A percentile compares a stretch with the other conserved stretches of the same genome.
Conservation (phyloP, 2,329 filamentous ascomycete species). For the Capronia americana region DNA sequence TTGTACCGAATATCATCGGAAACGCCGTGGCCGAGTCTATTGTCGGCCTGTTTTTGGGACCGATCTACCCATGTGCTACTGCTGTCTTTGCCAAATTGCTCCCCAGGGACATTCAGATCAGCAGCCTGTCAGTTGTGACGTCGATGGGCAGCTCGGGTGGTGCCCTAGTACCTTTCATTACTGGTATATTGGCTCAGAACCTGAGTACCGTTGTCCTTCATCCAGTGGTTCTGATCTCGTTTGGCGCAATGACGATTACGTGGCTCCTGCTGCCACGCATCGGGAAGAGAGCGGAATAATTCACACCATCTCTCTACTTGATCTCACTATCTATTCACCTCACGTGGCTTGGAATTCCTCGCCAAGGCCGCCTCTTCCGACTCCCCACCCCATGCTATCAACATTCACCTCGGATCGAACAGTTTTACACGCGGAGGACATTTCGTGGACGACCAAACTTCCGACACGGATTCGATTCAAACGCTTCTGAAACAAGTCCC, state of each 20-base stretch:
- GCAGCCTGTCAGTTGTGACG: slow-evolving; percentile 48
- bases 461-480: not conserved
- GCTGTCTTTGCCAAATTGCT: slow-evolving; percentile 44
- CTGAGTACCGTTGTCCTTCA: slow-evolving; percentile 57
- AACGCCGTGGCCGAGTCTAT: slow-evolving; percentile 68
- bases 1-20: slow-evolving; percentile 46
- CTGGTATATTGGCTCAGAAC: slow-evolving; percentile 55
- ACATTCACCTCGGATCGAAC: not conserved
- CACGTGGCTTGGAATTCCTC: not conserved
- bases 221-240: slow-evolving; percentile 63
- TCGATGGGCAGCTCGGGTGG: slow-evolving; percentile 52
- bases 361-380: not conserved
- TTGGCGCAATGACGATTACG: slow-evolving; percentile 59
- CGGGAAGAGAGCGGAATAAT: slow-evolving; percentile 57
- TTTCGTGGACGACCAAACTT: not conserved
- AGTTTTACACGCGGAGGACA: not conserved
- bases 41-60: slow-evolving; percentile 76
- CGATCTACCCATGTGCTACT: slow-evolving; percentile 72
- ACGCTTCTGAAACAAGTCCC: slow-evolving; percentile 16
- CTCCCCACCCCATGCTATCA: not conserved
- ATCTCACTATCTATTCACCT: not conserved
- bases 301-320: not conserved
- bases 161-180: slow-evolving; percentile 55
- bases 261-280: slow-evolving; percentile 60
- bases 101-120: slow-evolving; percentile 48